A percentile compares a stretch with the other conserved stretches of the same genome.
These are phyloP conservation scores for Lodderomyces beijingensis DNA, from an alignment of 1,139 yeast genomes.

Conservation along the genomic window DNA sequence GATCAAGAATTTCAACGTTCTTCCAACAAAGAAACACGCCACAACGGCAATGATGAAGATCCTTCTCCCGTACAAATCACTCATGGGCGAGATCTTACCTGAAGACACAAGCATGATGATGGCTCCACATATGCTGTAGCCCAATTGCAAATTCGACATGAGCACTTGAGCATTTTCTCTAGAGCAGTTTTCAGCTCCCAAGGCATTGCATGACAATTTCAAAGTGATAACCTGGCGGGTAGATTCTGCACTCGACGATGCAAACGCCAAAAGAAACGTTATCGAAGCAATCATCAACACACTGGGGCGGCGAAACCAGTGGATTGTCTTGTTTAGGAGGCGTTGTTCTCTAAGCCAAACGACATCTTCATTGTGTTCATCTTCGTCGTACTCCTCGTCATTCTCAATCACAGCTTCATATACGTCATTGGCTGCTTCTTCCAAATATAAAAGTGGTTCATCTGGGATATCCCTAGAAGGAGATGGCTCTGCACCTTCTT, in stretches of 20 bases:
- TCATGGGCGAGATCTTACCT: constrained; percentile 53
- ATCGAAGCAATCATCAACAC: constrained; percentile 27
- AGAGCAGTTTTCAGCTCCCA: constrained; percentile 23
- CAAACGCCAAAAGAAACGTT: constrained; percentile 27
- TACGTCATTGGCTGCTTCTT: constrained; percentile 25
- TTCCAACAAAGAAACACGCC: constrained; percentile 22
- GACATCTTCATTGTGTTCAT: constrained; percentile 34
- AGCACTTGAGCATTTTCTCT: constrained; percentile 31
- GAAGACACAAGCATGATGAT: constrained; percentile 33
- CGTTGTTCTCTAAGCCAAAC: constrained; percentile 39
- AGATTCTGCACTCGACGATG: constrained; percentile 29
- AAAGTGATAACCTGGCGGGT: constrained; percentile 30
- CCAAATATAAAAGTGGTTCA: constrained; percentile 11
- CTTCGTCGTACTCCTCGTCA: constrained; percentile 18
- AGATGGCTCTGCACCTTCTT: too few species aligned
- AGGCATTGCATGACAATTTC: constrained; percentile 35
- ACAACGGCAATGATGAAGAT: constrained; percentile 37
- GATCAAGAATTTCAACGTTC: constrained; percentile 23
- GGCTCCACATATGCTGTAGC: constrained; percentile 23
- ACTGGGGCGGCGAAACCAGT: constrained; percentile 35
- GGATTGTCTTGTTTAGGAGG: constrained; percentile 26
- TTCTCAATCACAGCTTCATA: constrained; percentile 31
- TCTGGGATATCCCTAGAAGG: constrained; percentile 2
- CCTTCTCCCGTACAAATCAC: constrained; percentile 63
- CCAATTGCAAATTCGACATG: constrained; percentile 34